Percentiles rank a stretch among this genome's conserved stretches.
Evolutionary conservation across 164 flowering plant species (phyloP).

Genomic region (Annona cherimola): DNA sequence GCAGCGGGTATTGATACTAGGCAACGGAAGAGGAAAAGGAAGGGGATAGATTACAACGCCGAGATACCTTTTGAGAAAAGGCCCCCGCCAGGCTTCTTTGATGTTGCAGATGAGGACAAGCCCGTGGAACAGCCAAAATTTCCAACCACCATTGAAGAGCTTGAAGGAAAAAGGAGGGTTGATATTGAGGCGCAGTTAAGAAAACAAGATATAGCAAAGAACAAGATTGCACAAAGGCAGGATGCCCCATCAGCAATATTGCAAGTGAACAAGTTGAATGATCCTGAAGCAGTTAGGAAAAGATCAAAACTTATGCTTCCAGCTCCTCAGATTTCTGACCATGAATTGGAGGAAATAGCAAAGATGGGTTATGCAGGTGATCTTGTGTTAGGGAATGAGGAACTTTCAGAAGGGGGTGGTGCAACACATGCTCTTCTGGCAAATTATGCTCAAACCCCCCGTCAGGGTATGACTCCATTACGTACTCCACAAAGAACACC

Average conservation of each 20-base stretch:
- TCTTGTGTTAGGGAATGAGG: constrained; percentile 65
- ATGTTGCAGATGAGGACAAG: constrained; percentile 74
- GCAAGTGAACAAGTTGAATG: constrained; percentile 91
- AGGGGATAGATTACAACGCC: constrained; percentile 93
- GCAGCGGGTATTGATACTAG: constrained; percentile 91
- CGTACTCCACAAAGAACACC: constrained; percentile 97
- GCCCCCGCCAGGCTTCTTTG: constrained; percentile 94
- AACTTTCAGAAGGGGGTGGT: constrained; percentile 74
- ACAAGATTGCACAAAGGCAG: constrained; percentile 87
- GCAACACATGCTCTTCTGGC: constrained; percentile 94
- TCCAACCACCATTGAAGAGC: constrained; percentile 94
- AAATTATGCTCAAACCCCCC: constrained; percentile 78
- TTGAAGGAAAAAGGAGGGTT: constrained; percentile 90
- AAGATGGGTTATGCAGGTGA: constrained; percentile 96
- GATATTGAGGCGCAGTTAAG: constrained; percentile 85
- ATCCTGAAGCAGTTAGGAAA: constrained; percentile 88
- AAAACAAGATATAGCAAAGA: constrained; percentile 82
- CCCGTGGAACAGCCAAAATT: constrained; percentile 69
- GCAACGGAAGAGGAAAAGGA: constrained; percentile 77
- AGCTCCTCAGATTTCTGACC: constrained; percentile 91
- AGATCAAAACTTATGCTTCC: constrained; percentile 93
- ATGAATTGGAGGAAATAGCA: constrained; percentile 92
- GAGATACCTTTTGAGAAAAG: constrained; percentile 98
- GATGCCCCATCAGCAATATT: constrained; percentile 86
- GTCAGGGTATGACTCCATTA: constrained; percentile 75